Percentiles rank a stretch among this genome's conserved stretches.
Evolutionary conservation across 441 rosid genomes (phyloP).

Genomic region (Croton setiger): DNA sequence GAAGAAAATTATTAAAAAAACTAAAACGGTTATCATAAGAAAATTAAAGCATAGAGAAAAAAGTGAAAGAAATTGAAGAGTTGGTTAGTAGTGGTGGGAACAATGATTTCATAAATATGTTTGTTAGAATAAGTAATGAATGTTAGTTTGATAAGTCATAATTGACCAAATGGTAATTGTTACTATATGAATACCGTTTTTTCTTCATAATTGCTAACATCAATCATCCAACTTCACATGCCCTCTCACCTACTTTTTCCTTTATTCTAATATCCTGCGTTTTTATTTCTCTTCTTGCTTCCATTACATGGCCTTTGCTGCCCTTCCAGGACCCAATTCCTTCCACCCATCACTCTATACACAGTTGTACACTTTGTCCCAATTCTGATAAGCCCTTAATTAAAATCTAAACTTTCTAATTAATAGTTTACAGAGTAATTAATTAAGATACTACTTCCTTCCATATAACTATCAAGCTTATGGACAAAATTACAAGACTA

Average conservation of each 20-base stretch:
- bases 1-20: too few relatives aligned
- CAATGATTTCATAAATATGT: not conserved
- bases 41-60: not conserved
- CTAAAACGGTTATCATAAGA: too few relatives aligned
- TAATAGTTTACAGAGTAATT: too few relatives aligned
- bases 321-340: not conserved
- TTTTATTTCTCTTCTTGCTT: not conserved
- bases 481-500: not conserved
- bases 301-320: not conserved
- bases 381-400: too few relatives aligned
- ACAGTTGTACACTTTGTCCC: too few relatives aligned
- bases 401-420: too few relatives aligned
- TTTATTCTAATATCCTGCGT: not conserved
- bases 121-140: not conserved
- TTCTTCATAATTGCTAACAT: not conserved
- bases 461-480: not conserved
- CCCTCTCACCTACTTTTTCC: not conserved
- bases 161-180: slow-evolving; percentile 7
- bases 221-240: slow-evolving; percentile 19
- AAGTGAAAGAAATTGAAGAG: not conserved
- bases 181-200: not conserved
- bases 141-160: not conserved
- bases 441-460: too few relatives aligned
- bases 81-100: not conserved
- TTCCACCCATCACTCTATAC: too few relatives aligned